Evolutionary conservation across 1,284 basidiomycete species (phyloP).

Genomic region (Ceratobasidium sp.): DNA sequence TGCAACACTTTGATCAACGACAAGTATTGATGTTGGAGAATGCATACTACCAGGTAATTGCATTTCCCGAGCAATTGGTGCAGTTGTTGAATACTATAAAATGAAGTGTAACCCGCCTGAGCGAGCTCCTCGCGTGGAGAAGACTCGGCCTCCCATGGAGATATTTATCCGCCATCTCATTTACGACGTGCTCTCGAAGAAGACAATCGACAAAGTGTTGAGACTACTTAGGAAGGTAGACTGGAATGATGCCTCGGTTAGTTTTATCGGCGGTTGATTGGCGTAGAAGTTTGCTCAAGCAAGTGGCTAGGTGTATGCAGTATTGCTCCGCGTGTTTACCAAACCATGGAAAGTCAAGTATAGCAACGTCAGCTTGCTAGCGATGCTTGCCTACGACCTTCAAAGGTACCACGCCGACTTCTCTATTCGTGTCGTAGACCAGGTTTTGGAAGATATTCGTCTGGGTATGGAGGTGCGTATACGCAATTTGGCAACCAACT

Average conservation of each 20-base stretch:
- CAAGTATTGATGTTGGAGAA: constrained; percentile 94
- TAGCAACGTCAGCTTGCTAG: constrained; percentile 88
- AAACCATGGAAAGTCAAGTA: constrained; percentile 98
- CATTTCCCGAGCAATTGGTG: neutral
- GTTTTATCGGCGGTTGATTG: neutral
- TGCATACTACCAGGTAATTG: constrained; percentile 90
- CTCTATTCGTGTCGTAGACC: constrained; percentile 88
- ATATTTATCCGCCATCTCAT: constrained; percentile 94
- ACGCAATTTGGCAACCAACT: neutral
- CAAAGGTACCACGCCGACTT: constrained; percentile 93
- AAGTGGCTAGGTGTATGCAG: constrained; percentile 38
- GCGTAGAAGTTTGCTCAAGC: neutral
- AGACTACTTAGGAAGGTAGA: constrained; percentile 92
- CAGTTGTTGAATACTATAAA: constrained; percentile 37
- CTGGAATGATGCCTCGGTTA: constrained; percentile 81
- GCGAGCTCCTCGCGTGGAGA: constrained; percentile 83
- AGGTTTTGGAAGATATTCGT: constrained; percentile 92
- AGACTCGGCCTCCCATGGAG: constrained; percentile 88
- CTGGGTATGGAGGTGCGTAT: constrained; percentile 77
- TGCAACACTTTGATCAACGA: constrained; percentile 91
- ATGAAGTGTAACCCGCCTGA: constrained; percentile 98
- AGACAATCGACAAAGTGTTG: constrained; percentile 91
- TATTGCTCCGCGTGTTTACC: constrained; percentile 82
- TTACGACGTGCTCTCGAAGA: constrained; percentile 89
- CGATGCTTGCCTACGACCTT: constrained; percentile 93